Percentiles rank a stretch among this genome's conserved stretches.
These are phyloP conservation scores for Parietichytrium sp. DNA, from an alignment of 108 stramenopile species.

Conservation along the genomic window DNA sequence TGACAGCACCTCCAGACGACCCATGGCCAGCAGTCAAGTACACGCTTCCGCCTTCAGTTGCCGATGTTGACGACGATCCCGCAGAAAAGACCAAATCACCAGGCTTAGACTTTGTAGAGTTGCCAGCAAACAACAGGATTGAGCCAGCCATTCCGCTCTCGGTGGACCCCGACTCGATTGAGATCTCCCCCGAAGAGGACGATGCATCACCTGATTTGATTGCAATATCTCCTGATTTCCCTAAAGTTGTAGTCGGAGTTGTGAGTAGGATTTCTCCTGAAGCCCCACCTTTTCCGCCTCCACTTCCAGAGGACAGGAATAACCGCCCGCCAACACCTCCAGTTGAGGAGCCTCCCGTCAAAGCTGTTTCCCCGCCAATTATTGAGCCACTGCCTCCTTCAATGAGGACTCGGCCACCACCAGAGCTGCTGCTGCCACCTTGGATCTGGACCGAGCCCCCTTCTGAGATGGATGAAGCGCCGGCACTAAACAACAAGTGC, in stretches of 20 bases:
- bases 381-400: conserved; percentile 31
- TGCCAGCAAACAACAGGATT: too few relatives aligned
- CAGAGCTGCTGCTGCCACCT: neutral
- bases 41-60: too few relatives aligned
- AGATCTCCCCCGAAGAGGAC: neutral
- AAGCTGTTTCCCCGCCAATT: conserved; percentile 54
- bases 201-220: conserved; percentile 52
- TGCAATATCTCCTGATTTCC: conserved; percentile 47
- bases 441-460: neutral
- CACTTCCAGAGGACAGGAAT: conserved; percentile 43
- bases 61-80: too few relatives aligned
- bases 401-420: neutral
- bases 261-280: conserved; percentile 45
- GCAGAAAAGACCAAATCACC: too few relatives aligned
- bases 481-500: too few relatives aligned
- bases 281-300: conserved; percentile 47
- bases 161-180: neutral
- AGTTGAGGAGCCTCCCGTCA: conserved; percentile 47
- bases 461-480: neutral
- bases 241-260: conserved; percentile 51
- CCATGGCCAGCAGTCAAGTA: neutral
- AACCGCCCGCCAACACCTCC: conserved; percentile 44
- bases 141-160: neutral
- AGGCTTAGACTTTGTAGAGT: too few relatives aligned
- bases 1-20: neutral